Conservation (phyloP, 2,329 filamentous ascomycete genomes). For the Scolecobasidium constrictum region DNA sequence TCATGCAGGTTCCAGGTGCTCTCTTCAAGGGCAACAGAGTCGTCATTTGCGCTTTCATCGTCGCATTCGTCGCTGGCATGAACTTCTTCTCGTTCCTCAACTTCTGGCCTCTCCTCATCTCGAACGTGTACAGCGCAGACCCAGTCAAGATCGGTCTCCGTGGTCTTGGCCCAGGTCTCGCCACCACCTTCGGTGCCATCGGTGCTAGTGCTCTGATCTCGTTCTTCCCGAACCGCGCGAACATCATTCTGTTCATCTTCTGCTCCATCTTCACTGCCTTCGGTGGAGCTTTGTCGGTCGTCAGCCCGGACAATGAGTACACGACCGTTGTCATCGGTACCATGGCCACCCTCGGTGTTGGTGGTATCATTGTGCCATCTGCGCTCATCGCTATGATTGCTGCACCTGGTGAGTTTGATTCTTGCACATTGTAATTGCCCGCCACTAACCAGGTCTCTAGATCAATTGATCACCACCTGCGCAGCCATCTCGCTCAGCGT, state of each 20-base stretch:
- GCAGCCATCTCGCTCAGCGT: conserved; percentile 9
- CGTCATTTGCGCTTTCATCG: conserved; percentile 20
- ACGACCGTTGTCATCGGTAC: conserved; percentile 20
- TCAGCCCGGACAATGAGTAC: conserved; percentile 21
- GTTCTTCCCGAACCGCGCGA: conserved; percentile 15
- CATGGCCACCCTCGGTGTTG: conserved; percentile 26
- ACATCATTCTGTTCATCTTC: conserved; percentile 20
- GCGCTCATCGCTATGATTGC: conserved; percentile 19
- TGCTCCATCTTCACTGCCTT: conserved; percentile 22
- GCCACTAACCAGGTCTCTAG: conserved; percentile 12
- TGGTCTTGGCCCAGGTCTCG: conserved; percentile 18
- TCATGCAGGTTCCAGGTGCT: conserved; percentile 21
- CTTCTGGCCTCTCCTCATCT: conserved; percentile 22
- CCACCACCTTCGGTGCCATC: conserved; percentile 20
- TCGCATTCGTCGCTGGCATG: conserved; percentile 26
- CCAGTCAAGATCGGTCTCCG: conserved; percentile 22
- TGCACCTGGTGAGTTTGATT: neutral
- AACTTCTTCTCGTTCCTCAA: conserved; percentile 21
- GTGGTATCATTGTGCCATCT: conserved; percentile 24
- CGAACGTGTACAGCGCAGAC: conserved; percentile 19
- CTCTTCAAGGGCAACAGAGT: conserved; percentile 23
- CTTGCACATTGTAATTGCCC: neutral
- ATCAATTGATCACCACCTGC: conserved; percentile 22
- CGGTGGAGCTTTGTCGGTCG: conserved; percentile 19
- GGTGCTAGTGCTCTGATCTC: conserved; percentile 20